Percentiles rank a stretch among this genome's conserved stretches.
phyloP scores from a whole-genome alignment of 768 basidiomycete genomes.

The Hydnum rufescens region DNA sequence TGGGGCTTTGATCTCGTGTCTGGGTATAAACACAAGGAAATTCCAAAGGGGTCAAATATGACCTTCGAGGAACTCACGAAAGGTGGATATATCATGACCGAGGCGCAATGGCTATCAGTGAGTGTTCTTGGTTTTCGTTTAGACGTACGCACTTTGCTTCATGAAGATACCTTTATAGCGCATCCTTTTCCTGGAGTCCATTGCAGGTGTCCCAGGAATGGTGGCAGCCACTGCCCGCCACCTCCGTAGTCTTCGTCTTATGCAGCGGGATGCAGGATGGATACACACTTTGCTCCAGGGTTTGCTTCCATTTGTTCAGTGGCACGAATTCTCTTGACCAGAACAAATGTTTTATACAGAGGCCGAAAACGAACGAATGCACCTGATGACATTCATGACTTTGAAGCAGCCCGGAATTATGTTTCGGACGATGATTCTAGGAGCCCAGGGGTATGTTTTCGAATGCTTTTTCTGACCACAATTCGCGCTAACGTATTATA shows the following conservation, averaged over 20 bases:
- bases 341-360: constrained; percentile 21
- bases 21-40: constrained; percentile 57
- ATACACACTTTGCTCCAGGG: constrained; percentile 73
- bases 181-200: constrained; percentile 59
- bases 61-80: constrained; percentile 52
- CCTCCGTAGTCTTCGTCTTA: constrained; percentile 66
- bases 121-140: constrained; percentile 13
- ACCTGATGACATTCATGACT: constrained; percentile 94
- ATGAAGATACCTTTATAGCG: constrained; percentile 18
- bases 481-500: background rate
- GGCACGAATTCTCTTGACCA: background rate
- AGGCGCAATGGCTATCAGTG: constrained; percentile 58
- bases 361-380: constrained; percentile 96
- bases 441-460: constrained; percentile 47
- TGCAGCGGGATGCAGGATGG: constrained; percentile 55
- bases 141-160: constrained; percentile 10
- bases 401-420: constrained; percentile 58
- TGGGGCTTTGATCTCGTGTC: constrained; percentile 67
- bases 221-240: constrained; percentile 77
- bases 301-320: background rate
- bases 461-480: background rate
- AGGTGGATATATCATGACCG: constrained; percentile 52
- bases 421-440: constrained; percentile 69
- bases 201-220: constrained; percentile 95
- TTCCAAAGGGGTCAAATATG: constrained; percentile 38